Percentiles rank a stretch among this genome's conserved stretches.
Evolutionary conservation across 2,329 filamentous ascomycete species (phyloP).

Genomic region (Pseudocercospora pini-densiflorae): DNA sequence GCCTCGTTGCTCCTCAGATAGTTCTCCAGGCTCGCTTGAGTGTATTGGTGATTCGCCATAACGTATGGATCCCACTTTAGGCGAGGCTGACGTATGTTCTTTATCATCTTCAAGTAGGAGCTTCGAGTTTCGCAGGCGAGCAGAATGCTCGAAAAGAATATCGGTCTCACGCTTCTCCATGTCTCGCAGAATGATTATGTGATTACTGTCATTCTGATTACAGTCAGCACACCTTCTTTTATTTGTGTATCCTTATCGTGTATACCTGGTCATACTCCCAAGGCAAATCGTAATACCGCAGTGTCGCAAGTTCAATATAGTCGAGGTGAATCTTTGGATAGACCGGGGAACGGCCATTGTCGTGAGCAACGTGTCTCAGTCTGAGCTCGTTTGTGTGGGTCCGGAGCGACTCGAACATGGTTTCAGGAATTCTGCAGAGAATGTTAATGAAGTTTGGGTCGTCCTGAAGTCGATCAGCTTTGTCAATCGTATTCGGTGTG

Average conservation of each 20-base stretch:
- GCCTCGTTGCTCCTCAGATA: too few relatives aligned
- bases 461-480: neutral
- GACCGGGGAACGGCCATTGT: neutral
- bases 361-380: neutral
- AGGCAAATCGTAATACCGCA: neutral
- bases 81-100: too few relatives aligned
- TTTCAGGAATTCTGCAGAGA: neutral
- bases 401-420: neutral
- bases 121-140: neutral
- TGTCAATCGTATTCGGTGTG: too few relatives aligned
- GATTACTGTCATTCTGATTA: neutral
- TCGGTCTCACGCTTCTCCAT: neutral
- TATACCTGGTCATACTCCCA: neutral
- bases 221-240: neutral
- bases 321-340: neutral
- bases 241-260: neutral
- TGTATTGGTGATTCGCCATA: too few relatives aligned
- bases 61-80: too few relatives aligned
- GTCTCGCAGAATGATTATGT: neutral
- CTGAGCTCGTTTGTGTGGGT: neutral
- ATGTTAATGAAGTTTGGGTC: neutral
- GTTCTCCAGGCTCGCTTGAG: too few relatives aligned
- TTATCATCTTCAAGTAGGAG: too few relatives aligned
- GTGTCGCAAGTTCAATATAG: neutral
- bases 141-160: neutral